A percentile compares a stretch with the other conserved stretches of the same genome.
Evolutionary conservation across 352 stramenopile species (phyloP).

Genomic region (Phytophthora macrochlamydospora): DNA sequence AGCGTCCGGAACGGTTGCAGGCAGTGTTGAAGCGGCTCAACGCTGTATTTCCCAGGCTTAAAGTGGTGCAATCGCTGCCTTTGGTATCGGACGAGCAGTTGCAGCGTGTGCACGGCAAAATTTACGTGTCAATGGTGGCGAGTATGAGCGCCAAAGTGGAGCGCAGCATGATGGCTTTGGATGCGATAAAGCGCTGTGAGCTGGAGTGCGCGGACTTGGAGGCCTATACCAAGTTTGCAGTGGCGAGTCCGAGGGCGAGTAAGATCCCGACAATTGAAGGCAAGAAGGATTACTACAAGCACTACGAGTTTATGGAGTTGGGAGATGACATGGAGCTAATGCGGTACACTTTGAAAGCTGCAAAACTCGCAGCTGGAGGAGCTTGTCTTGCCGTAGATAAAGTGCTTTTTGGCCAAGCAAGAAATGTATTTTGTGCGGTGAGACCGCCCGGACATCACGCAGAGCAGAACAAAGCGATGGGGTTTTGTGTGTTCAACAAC

Average conservation of each 20-base stretch:
- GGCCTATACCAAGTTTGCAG: conserved; percentile 2
- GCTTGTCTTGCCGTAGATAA: conserved; percentile 78
- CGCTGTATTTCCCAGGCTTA: conserved; percentile 40
- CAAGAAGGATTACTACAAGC: conserved; percentile 57
- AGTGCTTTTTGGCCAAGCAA: conserved; percentile 27
- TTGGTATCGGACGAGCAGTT: conserved; percentile 54
- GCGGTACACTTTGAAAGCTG: conserved; percentile 65
- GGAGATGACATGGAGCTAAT: conserved; percentile 75
- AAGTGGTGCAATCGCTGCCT: conserved; percentile 27
- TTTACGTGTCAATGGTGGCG: conserved; percentile 61
- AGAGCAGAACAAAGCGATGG: conserved; percentile 49
- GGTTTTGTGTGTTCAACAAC: conserved; percentile 98
- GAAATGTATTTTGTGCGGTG: conserved; percentile 91
- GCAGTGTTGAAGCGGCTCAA: conserved; percentile 42
- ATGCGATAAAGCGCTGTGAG: conserved; percentile 25
- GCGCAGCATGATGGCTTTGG: conserved; percentile 60
- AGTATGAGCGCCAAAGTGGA: conserved; percentile 62
- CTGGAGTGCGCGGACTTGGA: conserved; percentile 10
- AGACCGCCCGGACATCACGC: conserved; percentile 69
- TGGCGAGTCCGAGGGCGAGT: conserved; percentile 15
- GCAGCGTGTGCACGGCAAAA: conserved; percentile 55
- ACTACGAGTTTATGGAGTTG: conserved; percentile 72
- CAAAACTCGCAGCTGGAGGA: conserved; percentile 71
- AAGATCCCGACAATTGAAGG: conserved; percentile 28
- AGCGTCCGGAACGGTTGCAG: conserved; percentile 61